Base-by-base conservation (phyloP, 2,329 filamentous ascomycete genomes). In the Fusarium fracticaudum region DNA sequence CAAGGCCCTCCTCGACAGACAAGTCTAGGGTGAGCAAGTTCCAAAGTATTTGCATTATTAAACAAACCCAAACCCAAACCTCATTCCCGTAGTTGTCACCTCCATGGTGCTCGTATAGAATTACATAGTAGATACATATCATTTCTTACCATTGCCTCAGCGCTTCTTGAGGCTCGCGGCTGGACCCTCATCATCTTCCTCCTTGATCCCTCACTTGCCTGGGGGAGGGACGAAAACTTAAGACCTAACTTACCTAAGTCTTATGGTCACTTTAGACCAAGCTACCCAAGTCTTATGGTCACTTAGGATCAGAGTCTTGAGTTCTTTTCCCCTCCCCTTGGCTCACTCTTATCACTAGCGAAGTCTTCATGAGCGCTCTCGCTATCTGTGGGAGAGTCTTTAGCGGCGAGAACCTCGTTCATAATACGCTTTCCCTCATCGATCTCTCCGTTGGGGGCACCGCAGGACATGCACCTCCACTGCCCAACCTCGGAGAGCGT, bases 381-480 rank as follows among this genome's bases (percentile, higher is more conserved):
- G 18, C 51, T 59, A 24, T 70, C 72, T 9, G 58, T 67, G 9
- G 48, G 70, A n/a, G 59, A 69, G 24, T 74, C 71, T 40, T 72
- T 73, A 12, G 70, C 70, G 31, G 80, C 76, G 5, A 90, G 80
- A 2, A 94, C 89, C 78, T 93, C 90, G 48, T 89, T 89, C 54
- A 96, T 86, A 59, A 96, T 92, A 79, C 92, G 90, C 75, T 90
- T 90, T 14, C 91, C 90, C 80, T 96, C 93, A 70, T 92, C 93
- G 77, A 94, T 90, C 78, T 93, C 90, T 1, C 96, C 96, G 80
- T 99, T 99, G 84, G 89, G 88, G 4, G 90, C 87, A 15, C 92
- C 91, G 79, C 96, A 99, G n/a, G 90, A 90, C 80, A 94, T 93
- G 82, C 96, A 99, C 69, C 92, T 91, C 96, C 96, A 99, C 70